Evolutionary conservation across 495 filamentous ascomycete genomes (phyloP).

Genomic region (Neurospora intermedia): DNA sequence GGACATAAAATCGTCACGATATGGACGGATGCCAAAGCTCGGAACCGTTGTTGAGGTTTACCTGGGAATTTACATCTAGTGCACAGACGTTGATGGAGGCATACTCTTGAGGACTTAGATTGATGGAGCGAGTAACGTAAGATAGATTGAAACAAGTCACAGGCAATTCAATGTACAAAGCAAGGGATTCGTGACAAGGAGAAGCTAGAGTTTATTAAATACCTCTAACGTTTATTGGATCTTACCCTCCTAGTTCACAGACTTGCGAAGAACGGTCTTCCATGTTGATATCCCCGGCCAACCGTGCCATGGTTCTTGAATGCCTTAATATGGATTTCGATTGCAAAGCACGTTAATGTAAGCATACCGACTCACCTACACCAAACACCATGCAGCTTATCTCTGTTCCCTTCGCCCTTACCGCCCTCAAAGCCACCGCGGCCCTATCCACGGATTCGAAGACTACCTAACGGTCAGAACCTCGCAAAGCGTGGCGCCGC

Average conservation of each 20-base stretch:
- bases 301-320: background rate
- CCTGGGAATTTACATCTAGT: background rate
- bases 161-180: too few species aligned
- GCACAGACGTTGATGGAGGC: background rate
- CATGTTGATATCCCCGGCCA: background rate
- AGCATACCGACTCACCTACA: background rate
- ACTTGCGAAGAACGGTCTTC: background rate
- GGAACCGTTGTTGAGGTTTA: background rate
- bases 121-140: background rate
- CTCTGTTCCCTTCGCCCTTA: background rate
- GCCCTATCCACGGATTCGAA: background rate
- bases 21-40: background rate
- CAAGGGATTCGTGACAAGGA: background rate
- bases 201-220: background rate
- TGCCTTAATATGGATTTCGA: background rate
- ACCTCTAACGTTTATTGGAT: background rate
- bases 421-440: background rate
- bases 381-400: background rate
- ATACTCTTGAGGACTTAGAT: background rate
- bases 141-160: too few species aligned
- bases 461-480: background rate
- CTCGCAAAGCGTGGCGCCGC: background rate
- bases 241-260: background rate
- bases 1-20: background rate
- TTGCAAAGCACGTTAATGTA: background rate